phyloP scores from a whole-genome alignment of 306 rosid species.

The Inga leiocalycina region DNA sequence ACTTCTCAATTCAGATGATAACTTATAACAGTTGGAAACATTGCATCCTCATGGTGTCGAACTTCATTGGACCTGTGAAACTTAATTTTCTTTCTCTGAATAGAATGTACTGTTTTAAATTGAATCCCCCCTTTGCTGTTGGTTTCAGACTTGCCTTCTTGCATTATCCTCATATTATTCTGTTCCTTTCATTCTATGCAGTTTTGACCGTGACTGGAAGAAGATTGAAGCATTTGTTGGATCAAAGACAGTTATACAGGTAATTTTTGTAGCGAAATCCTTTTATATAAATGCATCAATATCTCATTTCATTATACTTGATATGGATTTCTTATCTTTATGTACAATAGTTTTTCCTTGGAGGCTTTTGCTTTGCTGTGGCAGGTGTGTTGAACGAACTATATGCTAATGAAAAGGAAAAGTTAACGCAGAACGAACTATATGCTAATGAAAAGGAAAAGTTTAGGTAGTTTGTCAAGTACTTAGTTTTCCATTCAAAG shows the following conservation, averaged over 20 bases:
- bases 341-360: not conserved
- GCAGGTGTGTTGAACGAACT: not conserved
- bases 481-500: not conserved
- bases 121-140: not conserved
- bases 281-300: not conserved
- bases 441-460: not conserved
- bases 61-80: not conserved
- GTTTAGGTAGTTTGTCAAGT: not conserved
- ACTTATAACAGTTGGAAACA: not conserved
- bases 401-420: not conserved
- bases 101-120: constrained; percentile 16
- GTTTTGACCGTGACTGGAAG: constrained; percentile 99
- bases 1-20: constrained; percentile 13
- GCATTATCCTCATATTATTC: constrained; percentile 18
- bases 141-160: constrained; percentile 12
- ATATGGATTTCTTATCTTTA: not conserved
- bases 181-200: constrained; percentile 36
- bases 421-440: not conserved
- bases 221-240: constrained; percentile 98
- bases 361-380: not conserved
- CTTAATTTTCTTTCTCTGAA: not conserved
- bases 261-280: constrained; percentile 34
- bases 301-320: not conserved
- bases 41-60: constrained; percentile 17
- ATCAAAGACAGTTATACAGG: constrained; percentile 97